Evolutionary conservation across 1,284 basidiomycete genomes (phyloP).

Genomic region (Heterobasidion parviporum): DNA sequence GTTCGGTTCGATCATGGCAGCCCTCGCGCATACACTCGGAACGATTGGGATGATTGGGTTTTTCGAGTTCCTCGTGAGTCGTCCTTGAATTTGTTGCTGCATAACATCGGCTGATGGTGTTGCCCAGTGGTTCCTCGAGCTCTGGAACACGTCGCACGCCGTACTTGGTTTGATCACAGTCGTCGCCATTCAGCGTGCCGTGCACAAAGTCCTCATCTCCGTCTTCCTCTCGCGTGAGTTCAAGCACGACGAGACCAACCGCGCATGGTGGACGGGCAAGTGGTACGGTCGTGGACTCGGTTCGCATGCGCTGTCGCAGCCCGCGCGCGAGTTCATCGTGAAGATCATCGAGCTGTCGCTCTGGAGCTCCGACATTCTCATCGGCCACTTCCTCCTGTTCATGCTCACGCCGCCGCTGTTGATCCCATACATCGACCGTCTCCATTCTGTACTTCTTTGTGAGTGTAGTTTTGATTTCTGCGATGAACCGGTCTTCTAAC

Average conservation of each 20-base stretch:
- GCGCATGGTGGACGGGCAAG: slow-evolving; percentile 96
- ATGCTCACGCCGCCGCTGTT: slow-evolving; percentile 68
- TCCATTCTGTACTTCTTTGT: slow-evolving; percentile 73
- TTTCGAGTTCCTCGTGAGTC: slow-evolving; percentile 87
- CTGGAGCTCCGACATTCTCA: slow-evolving; percentile 71
- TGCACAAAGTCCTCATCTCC: slow-evolving; percentile 89
- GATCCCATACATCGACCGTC: slow-evolving; percentile 66
- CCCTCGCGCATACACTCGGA: slow-evolving; percentile 75
- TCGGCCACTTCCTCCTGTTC: slow-evolving; percentile 63
- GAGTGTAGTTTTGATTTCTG: slow-evolving; percentile 25
- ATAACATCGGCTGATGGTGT: slow-evolving; percentile 12
- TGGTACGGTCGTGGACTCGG: slow-evolving; percentile 94
- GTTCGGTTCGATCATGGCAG: slow-evolving; percentile 88
- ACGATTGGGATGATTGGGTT: slow-evolving; percentile 84
- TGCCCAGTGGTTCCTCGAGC: slow-evolving; percentile 84
- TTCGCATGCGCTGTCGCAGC: slow-evolving; percentile 80
- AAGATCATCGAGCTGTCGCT: slow-evolving; percentile 80
- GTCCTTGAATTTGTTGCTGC: slow-evolving; percentile 2
- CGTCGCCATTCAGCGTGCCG: slow-evolving; percentile 81
- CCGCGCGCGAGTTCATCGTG: slow-evolving; percentile 82
- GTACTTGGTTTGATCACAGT: slow-evolving; percentile 84
- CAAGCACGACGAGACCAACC: slow-evolving; percentile 96
- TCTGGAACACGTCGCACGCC: slow-evolving; percentile 88
- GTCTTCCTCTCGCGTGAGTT: slow-evolving; percentile 92
- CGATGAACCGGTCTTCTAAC: slow-evolving; percentile 13